Percentiles rank a stretch among this genome's conserved stretches.
phyloP scores from a whole-genome alignment of 2,329 filamentous ascomycete species.

The Coniochaeta sp. region DNA sequence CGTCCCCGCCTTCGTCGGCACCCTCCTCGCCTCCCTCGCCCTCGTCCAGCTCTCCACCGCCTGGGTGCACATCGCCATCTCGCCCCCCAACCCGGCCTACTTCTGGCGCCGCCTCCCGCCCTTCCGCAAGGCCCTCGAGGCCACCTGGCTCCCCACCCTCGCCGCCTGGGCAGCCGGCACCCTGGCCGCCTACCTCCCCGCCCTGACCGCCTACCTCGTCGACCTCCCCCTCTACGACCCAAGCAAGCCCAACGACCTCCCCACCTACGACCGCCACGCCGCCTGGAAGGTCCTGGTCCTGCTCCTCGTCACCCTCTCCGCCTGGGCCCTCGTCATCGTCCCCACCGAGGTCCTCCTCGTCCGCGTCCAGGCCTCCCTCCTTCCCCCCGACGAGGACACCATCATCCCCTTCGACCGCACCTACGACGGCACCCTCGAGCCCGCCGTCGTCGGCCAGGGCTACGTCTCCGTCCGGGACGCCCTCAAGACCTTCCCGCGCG shows the following conservation, averaged over 20 bases:
- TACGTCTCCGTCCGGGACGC: conserved; percentile 66
- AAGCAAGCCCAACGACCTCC: conserved; percentile 23
- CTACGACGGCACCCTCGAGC: conserved; percentile 69
- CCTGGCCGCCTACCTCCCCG: conserved; percentile 38
- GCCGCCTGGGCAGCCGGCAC: conserved; percentile 53
- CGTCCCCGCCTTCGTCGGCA: conserved; percentile 27
- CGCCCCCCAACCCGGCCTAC: conserved; percentile 51
- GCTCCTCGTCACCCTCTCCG: conserved; percentile 34
- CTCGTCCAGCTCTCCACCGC: conserved; percentile 63
- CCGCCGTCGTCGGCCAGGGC: conserved; percentile 66
- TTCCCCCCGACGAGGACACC: conserved; percentile 72
- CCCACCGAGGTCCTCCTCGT: conserved; percentile 70
- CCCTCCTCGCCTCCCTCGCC: conserved; percentile 48
- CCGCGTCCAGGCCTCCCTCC: conserved; percentile 79
- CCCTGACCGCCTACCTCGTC: conserved; percentile 36
- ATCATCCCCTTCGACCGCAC: conserved; percentile 88
- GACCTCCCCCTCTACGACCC: conserved; percentile 30
- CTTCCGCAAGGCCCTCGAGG: conserved; percentile 55
- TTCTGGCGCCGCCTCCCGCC: conserved; percentile 66
- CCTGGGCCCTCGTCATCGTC: conserved; percentile 59
- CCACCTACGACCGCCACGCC: conserved; percentile 27
- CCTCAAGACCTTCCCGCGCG: conserved; percentile 69
- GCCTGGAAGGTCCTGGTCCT: conserved; percentile 40
- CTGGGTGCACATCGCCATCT: conserved; percentile 85
- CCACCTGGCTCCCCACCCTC: conserved; percentile 61